Base-by-base conservation (phyloP, 805 yeast species). In the Sugiyamaella qingdaonensis region DNA sequence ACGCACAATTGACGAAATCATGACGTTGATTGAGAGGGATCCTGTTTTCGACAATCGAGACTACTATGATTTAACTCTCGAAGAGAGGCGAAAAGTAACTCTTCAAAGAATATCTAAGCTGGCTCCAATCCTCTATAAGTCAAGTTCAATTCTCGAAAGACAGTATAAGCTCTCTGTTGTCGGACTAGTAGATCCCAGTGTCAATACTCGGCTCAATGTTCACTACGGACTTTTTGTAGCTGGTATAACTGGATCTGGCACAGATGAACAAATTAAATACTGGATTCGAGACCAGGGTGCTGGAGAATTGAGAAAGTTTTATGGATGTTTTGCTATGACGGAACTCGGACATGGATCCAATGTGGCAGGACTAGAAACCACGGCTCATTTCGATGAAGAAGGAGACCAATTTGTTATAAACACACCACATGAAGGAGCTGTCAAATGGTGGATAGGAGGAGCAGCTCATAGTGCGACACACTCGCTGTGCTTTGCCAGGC, bases 401-500 rank as follows among this genome's bases (percentile, higher is more conserved):
- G 78, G 76, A 16, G 87, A 88, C 61, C 81, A 82, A 57, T 87
- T 90, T 64, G 66, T 78, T 48, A 80, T 90, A 63, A 79, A 88
- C 66, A 90, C 97, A 5, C 97, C 97, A 0, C 86, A 89, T 65
- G 69, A 86, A 52, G 90, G 94, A 32, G 97, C 97, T 41, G 89
- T 96, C 18, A 90, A 90, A 68, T 90, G 97, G 97, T 90, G 97
- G 97, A 90, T 90, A 63, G 97, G 97, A 46, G 97, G 97, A 61
- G 96, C 97, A 33, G 96, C 96, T 10, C 94, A 88, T 69, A 84
- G 95, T n/a, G 88, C 97, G 2, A 88, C 90, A 32, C 96, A 90
- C 71, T 75, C 88, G 19, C 81, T 84, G 11, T 85, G 82, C 31
- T 91, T 84, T 68, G 97, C 96, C 4, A 77, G 97, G 55, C 76